Evolutionary conservation across 169 alveolate genomes (phyloP).

Genomic region (Plasmodium gonderi): DNA sequence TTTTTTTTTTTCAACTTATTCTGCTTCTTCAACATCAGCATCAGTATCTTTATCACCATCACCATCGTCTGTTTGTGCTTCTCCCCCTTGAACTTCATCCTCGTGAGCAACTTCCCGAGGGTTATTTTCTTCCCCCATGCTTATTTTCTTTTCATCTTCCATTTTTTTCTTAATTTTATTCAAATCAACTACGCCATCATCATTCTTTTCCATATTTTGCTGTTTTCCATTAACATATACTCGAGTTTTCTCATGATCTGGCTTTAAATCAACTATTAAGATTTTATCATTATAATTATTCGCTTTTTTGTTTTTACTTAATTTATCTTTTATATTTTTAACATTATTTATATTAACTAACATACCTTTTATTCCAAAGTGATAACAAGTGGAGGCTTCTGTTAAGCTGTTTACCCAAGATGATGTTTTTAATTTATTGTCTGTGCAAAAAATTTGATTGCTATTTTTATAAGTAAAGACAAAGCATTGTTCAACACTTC

Average conservation of each 20-base stretch:
- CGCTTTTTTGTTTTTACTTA: slow-evolving; percentile 8
- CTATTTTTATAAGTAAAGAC: slow-evolving; percentile 42
- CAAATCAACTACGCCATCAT: slow-evolving; percentile 30
- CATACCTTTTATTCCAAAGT: slow-evolving; percentile 54
- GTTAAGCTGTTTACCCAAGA: slow-evolving; percentile 63
- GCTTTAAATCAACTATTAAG: slow-evolving; percentile 40
- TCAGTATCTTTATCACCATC: not conserved
- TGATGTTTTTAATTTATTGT: slow-evolving; percentile 22
- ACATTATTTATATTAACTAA: slow-evolving; percentile 19
- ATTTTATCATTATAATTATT: not conserved
- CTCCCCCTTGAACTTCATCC: not conserved
- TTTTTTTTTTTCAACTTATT: not conserved
- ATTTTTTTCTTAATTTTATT: slow-evolving; percentile 50
- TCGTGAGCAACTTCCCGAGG: not conserved
- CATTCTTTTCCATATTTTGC: slow-evolving; percentile 8
- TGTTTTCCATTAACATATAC: slow-evolving; percentile 36
- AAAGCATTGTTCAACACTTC: slow-evolving; percentile 63
- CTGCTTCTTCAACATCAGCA: not conserved
- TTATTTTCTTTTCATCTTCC: slow-evolving; percentile 38
- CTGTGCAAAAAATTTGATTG: slow-evolving; percentile 68
- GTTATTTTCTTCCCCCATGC: not conserved
- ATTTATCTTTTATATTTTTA: not conserved
- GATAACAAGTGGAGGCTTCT: slow-evolving; percentile 43
- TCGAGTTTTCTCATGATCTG: slow-evolving; percentile 30
- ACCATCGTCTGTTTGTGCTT: slow-evolving; percentile 4